Percentiles rank a stretch among this genome's conserved stretches.
Conservation (phyloP, 2,329 filamentous ascomycete genomes). For the Falciphora oryzae region DNA sequence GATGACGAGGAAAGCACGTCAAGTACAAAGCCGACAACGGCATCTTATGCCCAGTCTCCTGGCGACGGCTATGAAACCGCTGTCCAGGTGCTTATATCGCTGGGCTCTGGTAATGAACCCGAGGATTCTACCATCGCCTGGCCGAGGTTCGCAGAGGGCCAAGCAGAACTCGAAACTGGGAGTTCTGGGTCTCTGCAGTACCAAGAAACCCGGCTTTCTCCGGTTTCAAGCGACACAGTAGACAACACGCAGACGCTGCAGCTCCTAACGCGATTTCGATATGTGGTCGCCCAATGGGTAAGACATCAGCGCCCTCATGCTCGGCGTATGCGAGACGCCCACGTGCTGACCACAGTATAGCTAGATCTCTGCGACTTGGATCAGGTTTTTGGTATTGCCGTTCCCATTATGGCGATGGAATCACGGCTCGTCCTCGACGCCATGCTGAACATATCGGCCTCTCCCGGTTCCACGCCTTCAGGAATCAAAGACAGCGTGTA, state of each 20-base stretch:
- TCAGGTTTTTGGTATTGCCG: constrained; percentile 34
- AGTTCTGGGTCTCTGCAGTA: neutral
- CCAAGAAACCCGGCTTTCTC: neutral
- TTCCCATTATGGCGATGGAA: constrained; percentile 24
- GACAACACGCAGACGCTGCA: constrained; percentile 12
- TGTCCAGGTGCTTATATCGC: constrained; percentile 3
- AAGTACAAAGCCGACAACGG: neutral
- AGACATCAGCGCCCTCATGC: constrained; percentile 10
- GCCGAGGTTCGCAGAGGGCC: neutral
- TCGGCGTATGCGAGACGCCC: neutral
- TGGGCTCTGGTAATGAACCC: neutral
- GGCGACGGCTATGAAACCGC: constrained; percentile 5
- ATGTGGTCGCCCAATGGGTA: constrained; percentile 40
- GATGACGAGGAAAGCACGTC: neutral
- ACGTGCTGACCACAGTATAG: constrained; percentile 18
- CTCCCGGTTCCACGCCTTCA: neutral
- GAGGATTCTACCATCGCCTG: no score
- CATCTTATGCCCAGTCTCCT: neutral
- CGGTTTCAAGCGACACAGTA: neutral
- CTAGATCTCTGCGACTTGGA: constrained; percentile 36
- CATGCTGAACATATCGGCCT: neutral
- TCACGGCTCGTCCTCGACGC: constrained; percentile 15
- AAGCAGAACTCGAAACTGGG: neutral
- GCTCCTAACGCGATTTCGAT: constrained; percentile 37
- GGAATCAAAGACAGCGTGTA: no score